Evolutionary conservation across 148 eudicot genomes (phyloP), one percentile per base, ranked within the genome.

Genomic region (Limonium bicolor): DNA sequence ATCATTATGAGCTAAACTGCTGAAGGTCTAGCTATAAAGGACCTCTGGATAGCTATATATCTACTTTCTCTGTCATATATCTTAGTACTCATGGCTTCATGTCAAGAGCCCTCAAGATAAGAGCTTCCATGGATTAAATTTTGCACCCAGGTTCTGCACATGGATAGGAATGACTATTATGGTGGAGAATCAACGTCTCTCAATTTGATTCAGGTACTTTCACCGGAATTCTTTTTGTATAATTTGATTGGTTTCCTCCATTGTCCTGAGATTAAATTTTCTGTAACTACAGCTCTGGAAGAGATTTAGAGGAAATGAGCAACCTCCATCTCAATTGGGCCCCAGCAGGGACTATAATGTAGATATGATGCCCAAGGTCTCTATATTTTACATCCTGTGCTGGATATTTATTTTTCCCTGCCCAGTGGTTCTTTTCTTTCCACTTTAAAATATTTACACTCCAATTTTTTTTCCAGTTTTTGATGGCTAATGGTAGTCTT

Each of bases 331-430:
- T 19, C 63, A 69, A 26, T 51, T 77, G 63, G 85, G 80, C 42
- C 61, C 80, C 9, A 77, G 77, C 29, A 63, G 71, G 59, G 85
- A 77, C 30, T 77, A 77, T 44, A 77, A 77, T 46, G 85, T 77
- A 37, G 85, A 77, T 46, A 77, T 77, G 85, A 52, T 70, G 28
- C 85, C 85, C 6, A 77, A 77, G 83, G 83, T 76, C 53, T 24
- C 25, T 7, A 18, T 24, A n/a, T n/a, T n/a, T n/a, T n/a, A n/a
- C n/a, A n/a, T n/a, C n/a, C n/a, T n/a, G n/a, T n/a, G n/a, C n/a
- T n/a, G n/a, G n/a, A n/a, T n/a, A n/a, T n/a, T n/a, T n/a, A n/a
- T n/a, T n/a, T n/a, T n/a, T n/a, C n/a, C n/a, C n/a, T n/a, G n/a
- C n/a, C n/a, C n/a, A n/a, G n/a, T n/a, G n/a, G n/a, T n/a, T n/a